Conservation (phyloP, 495 filamentous ascomycete genomes). For the Lentithecium fluviatile region DNA sequence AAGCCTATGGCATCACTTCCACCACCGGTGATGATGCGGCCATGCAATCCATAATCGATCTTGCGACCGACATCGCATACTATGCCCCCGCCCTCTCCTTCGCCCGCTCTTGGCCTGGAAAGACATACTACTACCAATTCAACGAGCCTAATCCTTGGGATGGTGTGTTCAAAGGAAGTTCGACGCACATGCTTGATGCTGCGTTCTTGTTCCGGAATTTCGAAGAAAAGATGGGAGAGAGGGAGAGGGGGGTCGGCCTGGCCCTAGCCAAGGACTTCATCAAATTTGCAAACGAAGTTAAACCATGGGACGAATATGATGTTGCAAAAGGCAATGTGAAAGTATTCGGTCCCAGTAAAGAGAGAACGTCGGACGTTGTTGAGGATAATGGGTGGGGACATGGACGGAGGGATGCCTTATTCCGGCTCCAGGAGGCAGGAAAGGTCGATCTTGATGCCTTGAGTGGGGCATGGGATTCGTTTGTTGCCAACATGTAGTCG, state of each 20-base stretch:
- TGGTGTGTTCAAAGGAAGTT: conserved; percentile 46
- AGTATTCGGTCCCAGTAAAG: conserved; percentile 12
- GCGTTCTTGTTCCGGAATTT: conserved; percentile 52
- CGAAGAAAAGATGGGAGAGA: conserved; percentile 41
- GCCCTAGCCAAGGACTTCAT: conserved; percentile 48
- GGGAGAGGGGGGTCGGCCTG: conserved; percentile 39
- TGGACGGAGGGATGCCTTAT: conserved; percentile 25
- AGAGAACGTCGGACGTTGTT: conserved; percentile 1
- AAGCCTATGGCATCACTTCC: conserved; percentile 39
- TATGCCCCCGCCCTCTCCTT: conserved; percentile 44
- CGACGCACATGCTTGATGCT: conserved; percentile 50
- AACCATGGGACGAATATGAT: conserved; percentile 43
- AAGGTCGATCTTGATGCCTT: conserved; percentile 31
- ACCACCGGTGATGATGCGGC: conserved; percentile 42
- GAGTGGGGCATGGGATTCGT: conserved; percentile 19
- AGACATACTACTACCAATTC: conserved; percentile 50
- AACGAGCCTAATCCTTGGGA: conserved; percentile 53
- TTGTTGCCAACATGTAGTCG: conserved; percentile 2
- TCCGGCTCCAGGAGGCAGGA: conserved; percentile 25
- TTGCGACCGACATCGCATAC: conserved; percentile 46
- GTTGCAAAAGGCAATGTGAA: conserved; percentile 8
- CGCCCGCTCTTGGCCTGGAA: conserved; percentile 44
- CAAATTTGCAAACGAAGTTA: conserved; percentile 47
- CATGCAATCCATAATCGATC: conserved; percentile 42
- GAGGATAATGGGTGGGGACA: conserved; percentile 9